phyloP scores from a whole-genome alignment of 2,329 filamentous ascomycete genomes.

The Phaeophleospora eucalypticola region DNA sequence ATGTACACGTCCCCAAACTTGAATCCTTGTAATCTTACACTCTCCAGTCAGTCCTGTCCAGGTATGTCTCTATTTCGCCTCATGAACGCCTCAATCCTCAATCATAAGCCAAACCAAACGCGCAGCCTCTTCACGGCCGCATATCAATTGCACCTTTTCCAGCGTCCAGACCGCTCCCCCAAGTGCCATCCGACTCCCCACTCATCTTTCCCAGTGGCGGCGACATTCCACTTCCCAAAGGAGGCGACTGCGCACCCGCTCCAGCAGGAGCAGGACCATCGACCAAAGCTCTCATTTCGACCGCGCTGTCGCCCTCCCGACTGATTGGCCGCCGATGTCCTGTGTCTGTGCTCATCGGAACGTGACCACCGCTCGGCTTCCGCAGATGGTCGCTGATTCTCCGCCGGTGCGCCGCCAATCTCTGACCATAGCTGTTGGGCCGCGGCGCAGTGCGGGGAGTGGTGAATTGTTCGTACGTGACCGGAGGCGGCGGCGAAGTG shows the following conservation, averaged over 20 bases:
- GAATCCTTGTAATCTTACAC: background rate
- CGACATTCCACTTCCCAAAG: background rate
- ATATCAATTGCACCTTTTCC: background rate
- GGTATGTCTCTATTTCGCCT: background rate
- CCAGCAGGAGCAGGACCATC: background rate
- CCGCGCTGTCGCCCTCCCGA: background rate
- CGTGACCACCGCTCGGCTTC: background rate
- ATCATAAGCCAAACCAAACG: background rate
- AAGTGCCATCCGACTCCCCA: conserved; percentile 1
- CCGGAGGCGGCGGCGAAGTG: conserved; percentile 7
- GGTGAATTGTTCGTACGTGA: conserved; percentile 27
- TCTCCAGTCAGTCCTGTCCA: background rate
- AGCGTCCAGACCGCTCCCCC: background rate
- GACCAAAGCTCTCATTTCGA: conserved; percentile 8
- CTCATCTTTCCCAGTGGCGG: background rate
- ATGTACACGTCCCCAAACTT: background rate
- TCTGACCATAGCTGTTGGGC: background rate
- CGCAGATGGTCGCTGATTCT: conserved; percentile 2
- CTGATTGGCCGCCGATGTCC: background rate
- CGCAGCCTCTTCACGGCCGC: background rate
- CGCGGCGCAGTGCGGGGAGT: conserved; percentile 23
- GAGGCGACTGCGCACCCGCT: background rate
- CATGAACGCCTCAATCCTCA: background rate
- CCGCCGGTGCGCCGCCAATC: background rate
- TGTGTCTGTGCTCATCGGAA: background rate